Base-by-base conservation (phyloP, 2,329 filamentous ascomycete genomes). In the Botryotinia convoluta region DNA sequence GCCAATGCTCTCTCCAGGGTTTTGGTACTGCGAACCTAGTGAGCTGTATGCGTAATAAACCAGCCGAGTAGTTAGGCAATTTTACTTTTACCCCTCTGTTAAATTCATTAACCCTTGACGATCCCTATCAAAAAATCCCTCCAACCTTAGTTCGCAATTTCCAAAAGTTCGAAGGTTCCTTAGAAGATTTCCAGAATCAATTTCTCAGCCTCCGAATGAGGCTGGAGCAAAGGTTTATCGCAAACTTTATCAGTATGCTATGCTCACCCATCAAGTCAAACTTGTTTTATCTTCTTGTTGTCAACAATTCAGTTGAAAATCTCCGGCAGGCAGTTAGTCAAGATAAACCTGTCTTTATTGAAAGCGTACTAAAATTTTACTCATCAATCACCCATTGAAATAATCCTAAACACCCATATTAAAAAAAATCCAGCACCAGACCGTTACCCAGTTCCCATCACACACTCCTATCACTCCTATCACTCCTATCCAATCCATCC, bases 191-290 rank as follows among this genome's bases (percentile, higher is more conserved):
- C 65, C 48, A 69, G 65, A 59, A 57, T 57, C 9, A 42, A 57
- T 59, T 42, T 69, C 48, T 69, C 69, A 39, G 69, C 69, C 69
- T 45, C 65, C 48, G n/a, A 68, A 54, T 57, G 64, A 67, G 65
- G 65, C 65, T 69, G 65, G 64, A 54, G 45, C 45, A 29, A 48
- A 22, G 42, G 37, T 22, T 51, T 61, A 62, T 71, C 69, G 44
- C 69, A 62, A 57, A 63, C 57, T 71, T 71, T 61, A 48, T 68
- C 51, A 26, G 14, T 54, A 48, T 37, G 37, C 12, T 63, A 32
- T 37, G n/a, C 12, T 63, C 57, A 63, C 35, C 42, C 69, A 63
- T 63, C n/a, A 51, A 61, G 39, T 63, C n/a, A 39, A 61, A 18
- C 48, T 57, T 68, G 26, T 51, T 22, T 32, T 57, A 42, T n/a